A percentile compares a stretch with the other conserved stretches of the same genome.
Conservation (phyloP, 2,329 filamentous ascomycete species). For the Ophiostoma angusticollis region DNA sequence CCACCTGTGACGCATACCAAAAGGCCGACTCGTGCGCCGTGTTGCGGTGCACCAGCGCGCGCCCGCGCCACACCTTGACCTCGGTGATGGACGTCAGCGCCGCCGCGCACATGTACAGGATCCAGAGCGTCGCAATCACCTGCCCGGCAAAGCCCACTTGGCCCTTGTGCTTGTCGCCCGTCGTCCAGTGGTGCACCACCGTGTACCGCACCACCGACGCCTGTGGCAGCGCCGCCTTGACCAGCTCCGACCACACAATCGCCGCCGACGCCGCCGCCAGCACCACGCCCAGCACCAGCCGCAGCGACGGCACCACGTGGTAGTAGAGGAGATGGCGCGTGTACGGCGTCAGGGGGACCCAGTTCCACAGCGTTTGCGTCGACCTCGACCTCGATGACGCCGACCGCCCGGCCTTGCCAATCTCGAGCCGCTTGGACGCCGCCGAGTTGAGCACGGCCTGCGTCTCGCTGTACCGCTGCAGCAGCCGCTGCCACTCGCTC, state of each 20-base stretch:
- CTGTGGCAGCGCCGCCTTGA: slow-evolving; percentile 67
- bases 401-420: slow-evolving; percentile 50
- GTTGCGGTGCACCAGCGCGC: slow-evolving; percentile 77
- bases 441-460: slow-evolving; percentile 77
- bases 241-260: slow-evolving; percentile 86
- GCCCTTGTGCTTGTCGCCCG: slow-evolving; percentile 53
- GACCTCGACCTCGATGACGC: not conserved
- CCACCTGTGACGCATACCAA: slow-evolving; percentile 90
- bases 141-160: slow-evolving; percentile 81
- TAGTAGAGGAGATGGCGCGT: slow-evolving; percentile 68
- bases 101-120: slow-evolving; percentile 90
- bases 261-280: slow-evolving; percentile 64
- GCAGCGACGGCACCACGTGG: slow-evolving; percentile 56
- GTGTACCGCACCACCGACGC: slow-evolving; percentile 57
- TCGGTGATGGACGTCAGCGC: slow-evolving; percentile 80
- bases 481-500: slow-evolving; percentile 72
- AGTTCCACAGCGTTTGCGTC: slow-evolving; percentile 28
- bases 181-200: slow-evolving; percentile 65
- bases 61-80: slow-evolving; percentile 94
- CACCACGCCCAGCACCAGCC: slow-evolving; percentile 51
- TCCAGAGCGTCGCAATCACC: slow-evolving; percentile 71
- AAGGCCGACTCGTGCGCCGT: slow-evolving; percentile 89
- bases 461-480: slow-evolving; percentile 59
- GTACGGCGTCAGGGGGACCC: slow-evolving; percentile 58
- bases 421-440: slow-evolving; percentile 67